phyloP scores from a whole-genome alignment of 1,139 yeast genomes.

The Saccharomyces hybrid region DNA sequence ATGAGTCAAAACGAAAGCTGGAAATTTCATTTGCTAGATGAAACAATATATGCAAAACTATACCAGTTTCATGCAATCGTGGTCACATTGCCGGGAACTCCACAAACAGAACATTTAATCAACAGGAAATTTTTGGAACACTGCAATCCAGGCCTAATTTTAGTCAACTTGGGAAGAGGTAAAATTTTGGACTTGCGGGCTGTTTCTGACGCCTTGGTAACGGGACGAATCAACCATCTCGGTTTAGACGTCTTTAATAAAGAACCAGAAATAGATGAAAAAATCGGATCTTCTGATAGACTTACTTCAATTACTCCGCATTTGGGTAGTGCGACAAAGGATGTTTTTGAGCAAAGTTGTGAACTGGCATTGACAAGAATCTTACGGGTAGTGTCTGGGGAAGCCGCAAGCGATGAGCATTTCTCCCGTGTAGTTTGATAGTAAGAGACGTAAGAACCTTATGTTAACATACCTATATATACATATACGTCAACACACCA shows the following conservation, averaged over 20 bases:
- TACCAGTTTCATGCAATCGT: constrained; percentile 47
- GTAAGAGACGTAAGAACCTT: background rate
- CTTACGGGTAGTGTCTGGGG: constrained; percentile 6
- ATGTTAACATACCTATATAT: background rate
- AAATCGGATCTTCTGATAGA: constrained; percentile 46
- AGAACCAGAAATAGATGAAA: constrained; percentile 60
- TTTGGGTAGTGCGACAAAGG: constrained; percentile 62
- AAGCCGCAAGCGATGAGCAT: background rate
- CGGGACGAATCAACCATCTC: constrained; percentile 59
- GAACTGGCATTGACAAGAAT: constrained; percentile 23
- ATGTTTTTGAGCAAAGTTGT: constrained; percentile 36
- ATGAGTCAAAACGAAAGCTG: constrained; percentile 24
- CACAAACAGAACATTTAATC: constrained; percentile 50
- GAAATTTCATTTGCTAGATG: constrained; percentile 36
- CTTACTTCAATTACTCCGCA: constrained; percentile 64
- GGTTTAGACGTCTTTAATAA: constrained; percentile 75
- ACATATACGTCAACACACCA: background rate
- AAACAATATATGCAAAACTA: constrained; percentile 24
- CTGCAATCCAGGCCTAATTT: constrained; percentile 44
- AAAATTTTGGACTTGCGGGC: constrained; percentile 62
- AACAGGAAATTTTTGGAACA: constrained; percentile 41
- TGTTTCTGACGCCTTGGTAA: constrained; percentile 45
- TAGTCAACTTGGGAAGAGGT: constrained; percentile 81
- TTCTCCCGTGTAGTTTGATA: constrained; percentile 3
- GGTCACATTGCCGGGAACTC: constrained; percentile 61